Evolutionary conservation across 129 eudicot genomes (phyloP).

Genomic region (Pseudognaphalium luteoalbum): DNA sequence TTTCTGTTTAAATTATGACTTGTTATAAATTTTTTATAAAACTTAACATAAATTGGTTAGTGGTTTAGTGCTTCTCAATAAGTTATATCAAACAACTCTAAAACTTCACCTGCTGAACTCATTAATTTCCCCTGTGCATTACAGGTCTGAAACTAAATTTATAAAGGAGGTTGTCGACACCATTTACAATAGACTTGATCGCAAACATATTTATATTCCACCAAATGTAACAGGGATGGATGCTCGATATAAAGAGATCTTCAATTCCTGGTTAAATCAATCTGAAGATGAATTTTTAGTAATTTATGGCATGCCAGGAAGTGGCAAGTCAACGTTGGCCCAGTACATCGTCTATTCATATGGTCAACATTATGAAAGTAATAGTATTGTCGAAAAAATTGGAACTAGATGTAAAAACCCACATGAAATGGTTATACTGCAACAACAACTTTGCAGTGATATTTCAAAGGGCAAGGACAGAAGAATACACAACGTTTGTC

Average conservation of each 20-base stretch:
- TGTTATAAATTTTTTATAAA: too few relatives aligned
- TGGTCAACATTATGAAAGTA: conserved; percentile 10
- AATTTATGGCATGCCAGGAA: conserved; percentile 21
- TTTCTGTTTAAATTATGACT: too few relatives aligned
- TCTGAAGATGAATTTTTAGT: not conserved
- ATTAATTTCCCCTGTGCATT: not conserved
- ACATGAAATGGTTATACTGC: conserved; percentile 20
- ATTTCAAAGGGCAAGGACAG: conserved; percentile 10
- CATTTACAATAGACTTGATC: conserved; percentile 6
- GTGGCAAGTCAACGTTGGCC: conserved; percentile 38
- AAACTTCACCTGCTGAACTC: not conserved
- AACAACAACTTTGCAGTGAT: conserved; percentile 24
- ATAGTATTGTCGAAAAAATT: conserved; percentile 19
- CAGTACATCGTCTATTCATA: conserved; percentile 19
- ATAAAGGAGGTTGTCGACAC: conserved; percentile 5
- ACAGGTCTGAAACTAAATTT: conserved; percentile 3
- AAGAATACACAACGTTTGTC: not conserved
- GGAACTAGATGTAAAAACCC: not conserved
- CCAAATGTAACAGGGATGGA: not conserved
- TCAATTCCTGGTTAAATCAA: conserved; percentile 16
- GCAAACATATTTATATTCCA: conserved; percentile 3
- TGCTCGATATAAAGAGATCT: not conserved
- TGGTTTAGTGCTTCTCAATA: too few relatives aligned
- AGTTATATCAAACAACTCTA: too few relatives aligned
- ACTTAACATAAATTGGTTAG: too few relatives aligned